phyloP scores from a whole-genome alignment of 257 asterid species.

The Apocynum venetum region DNA sequence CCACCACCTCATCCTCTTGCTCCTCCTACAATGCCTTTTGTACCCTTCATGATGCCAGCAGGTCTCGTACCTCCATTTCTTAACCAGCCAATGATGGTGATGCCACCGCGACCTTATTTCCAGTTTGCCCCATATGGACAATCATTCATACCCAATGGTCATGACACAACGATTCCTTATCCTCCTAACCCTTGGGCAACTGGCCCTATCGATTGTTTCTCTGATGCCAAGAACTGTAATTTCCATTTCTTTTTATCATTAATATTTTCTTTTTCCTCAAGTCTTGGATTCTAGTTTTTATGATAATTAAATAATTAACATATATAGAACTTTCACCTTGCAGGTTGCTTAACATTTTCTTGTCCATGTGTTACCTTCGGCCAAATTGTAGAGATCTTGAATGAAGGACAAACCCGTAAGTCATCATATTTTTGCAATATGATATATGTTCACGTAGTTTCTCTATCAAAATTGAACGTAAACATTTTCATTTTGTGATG shows the following conservation, averaged over 20 bases:
- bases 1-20: neutral
- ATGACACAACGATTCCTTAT: neutral
- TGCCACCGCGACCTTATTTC: neutral
- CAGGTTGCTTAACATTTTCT: conserved; percentile 32
- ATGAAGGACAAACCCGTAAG: conserved; percentile 30
- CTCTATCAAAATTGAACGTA: too few relatives aligned
- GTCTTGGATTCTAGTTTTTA: neutral
- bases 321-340: neutral
- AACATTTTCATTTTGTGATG: too few relatives aligned
- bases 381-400: conserved; percentile 29
- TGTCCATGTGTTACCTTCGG: conserved; percentile 37
- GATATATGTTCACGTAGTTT: too few relatives aligned
- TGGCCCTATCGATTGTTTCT: conserved; percentile 10
- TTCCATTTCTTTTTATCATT: too few relatives aligned
- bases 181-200: conserved; percentile 4
- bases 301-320: too few relatives aligned
- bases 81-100: neutral
- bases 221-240: conserved; percentile 8
- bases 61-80: neutral
- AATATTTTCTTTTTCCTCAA: neutral
- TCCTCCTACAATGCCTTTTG: neutral
- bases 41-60: neutral
- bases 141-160: neutral
- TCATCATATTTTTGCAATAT: too few relatives aligned
- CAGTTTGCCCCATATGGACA: conserved; percentile 1